A percentile compares a stretch with the other conserved stretches of the same genome.
These are phyloP conservation scores for Galerina sulciceps DNA, from an alignment of 768 basidiomycete genomes.

Conservation along the genomic window DNA sequence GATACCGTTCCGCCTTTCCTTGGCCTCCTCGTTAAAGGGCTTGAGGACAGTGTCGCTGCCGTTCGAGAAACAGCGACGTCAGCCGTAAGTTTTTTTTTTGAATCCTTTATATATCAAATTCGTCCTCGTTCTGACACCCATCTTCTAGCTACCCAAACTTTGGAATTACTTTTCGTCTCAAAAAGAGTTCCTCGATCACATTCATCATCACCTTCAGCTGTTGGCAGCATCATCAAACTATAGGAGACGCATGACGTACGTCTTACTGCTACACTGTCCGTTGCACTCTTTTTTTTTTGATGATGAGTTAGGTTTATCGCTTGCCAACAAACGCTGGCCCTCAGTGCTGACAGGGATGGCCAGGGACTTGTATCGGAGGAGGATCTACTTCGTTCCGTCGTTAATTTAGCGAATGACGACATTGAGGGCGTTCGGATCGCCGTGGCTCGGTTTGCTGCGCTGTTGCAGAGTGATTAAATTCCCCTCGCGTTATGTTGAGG, in stretches of 20 bases:
- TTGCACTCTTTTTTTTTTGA: constrained; percentile 8
- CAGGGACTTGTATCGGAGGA: constrained; percentile 44
- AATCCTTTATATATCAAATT: constrained; percentile 8
- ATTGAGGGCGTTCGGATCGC: constrained; percentile 88
- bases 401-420: constrained; percentile 60
- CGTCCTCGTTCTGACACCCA: not conserved
- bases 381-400: constrained; percentile 59
- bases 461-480: constrained; percentile 53
- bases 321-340: constrained; percentile 68
- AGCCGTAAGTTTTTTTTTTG: constrained; percentile 52
- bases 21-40: constrained; percentile 58
- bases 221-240: constrained; percentile 52
- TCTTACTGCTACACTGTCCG: constrained; percentile 17
- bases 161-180: constrained; percentile 43
- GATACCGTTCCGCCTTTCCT: constrained; percentile 52
- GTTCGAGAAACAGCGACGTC: constrained; percentile 79
- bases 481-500: not conserved
- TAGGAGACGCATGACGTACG: constrained; percentile 77
- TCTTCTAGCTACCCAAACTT: constrained; percentile 51
- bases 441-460: constrained; percentile 73
- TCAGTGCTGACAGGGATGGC: constrained; percentile 32
- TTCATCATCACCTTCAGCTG: constrained; percentile 45
- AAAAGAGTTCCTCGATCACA: constrained; percentile 34
- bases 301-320: constrained; percentile 63
- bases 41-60: constrained; percentile 82